Percentiles rank a stretch among this genome's conserved stretches.
These are phyloP conservation scores for Fraxinus dipetala DNA, from an alignment of 305 asterid species.

Conservation along the genomic window DNA sequence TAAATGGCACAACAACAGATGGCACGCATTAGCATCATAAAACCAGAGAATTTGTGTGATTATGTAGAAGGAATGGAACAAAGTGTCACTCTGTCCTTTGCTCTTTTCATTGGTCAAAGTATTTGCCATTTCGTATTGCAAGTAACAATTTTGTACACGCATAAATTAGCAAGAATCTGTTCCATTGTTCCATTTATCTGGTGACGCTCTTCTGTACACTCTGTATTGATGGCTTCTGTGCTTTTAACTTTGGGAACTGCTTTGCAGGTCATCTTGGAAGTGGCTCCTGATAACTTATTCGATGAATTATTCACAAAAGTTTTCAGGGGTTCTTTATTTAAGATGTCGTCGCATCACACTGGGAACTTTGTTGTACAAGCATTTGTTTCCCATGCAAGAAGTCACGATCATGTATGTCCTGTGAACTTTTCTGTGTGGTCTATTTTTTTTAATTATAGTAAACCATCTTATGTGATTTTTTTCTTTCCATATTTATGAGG, in stretches of 20 bases:
- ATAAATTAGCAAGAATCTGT: not conserved
- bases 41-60: not conserved
- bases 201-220: not conserved
- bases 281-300: conserved; percentile 72
- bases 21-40: not conserved
- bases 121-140: not conserved
- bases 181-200: not conserved
- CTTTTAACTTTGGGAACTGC: not conserved
- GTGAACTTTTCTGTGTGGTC: conserved; percentile 1
- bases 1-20: not conserved
- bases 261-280: conserved; percentile 87
- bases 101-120: not conserved
- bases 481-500: not conserved
- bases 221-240: conserved; percentile 8
- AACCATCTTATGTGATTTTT: not conserved
- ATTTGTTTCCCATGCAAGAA: conserved; percentile 70
- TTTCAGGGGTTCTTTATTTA: conserved; percentile 57
- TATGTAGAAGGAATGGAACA: not conserved
- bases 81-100: not conserved
- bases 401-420: conserved; percentile 65
- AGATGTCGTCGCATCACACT: conserved; percentile 63
- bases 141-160: not conserved
- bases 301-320: conserved; percentile 53
- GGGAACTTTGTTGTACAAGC: conserved; percentile 88
- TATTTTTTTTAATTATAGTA: not conserved